phyloP scores from a whole-genome alignment of 306 rosid genomes.

The Parietaria judaica region DNA sequence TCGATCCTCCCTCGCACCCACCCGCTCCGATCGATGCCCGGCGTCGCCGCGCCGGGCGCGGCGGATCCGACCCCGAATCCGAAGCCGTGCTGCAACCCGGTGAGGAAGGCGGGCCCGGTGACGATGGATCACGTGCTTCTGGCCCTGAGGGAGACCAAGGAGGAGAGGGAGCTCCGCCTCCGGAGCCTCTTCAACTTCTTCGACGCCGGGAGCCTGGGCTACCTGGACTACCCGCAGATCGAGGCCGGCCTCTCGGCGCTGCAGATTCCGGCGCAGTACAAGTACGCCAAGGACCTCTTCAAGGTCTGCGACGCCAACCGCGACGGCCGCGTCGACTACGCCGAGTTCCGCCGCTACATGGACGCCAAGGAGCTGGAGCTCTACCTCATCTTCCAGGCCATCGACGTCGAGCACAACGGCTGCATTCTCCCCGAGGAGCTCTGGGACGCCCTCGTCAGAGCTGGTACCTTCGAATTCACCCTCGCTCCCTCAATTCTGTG shows the following conservation, averaged over 20 bases:
- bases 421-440: conserved; percentile 93
- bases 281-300: conserved; percentile 74
- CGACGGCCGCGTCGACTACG: conserved; percentile 71
- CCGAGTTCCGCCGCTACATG: conserved; percentile 75
- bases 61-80: background rate
- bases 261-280: conserved; percentile 71
- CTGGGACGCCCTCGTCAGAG: conserved; percentile 84
- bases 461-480: conserved; percentile 38
- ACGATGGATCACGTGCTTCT: conserved; percentile 83
- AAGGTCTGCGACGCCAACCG: conserved; percentile 69
- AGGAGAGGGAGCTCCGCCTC: conserved; percentile 58
- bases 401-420: conserved; percentile 87
- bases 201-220: conserved; percentile 59
- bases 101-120: conserved; percentile 53
- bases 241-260: conserved; percentile 80
- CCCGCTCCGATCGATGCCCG: no score
- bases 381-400: conserved; percentile 82
- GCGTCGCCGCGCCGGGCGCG: background rate
- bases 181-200: conserved; percentile 63
- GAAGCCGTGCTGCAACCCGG: conserved; percentile 38
- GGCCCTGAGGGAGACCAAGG: conserved; percentile 79
- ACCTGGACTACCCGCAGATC: conserved; percentile 54
- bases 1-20: no score
- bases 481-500: background rate
- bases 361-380: conserved; percentile 93